phyloP scores from a whole-genome alignment of 768 basidiomycete genomes.

The Trametes maxima region DNA sequence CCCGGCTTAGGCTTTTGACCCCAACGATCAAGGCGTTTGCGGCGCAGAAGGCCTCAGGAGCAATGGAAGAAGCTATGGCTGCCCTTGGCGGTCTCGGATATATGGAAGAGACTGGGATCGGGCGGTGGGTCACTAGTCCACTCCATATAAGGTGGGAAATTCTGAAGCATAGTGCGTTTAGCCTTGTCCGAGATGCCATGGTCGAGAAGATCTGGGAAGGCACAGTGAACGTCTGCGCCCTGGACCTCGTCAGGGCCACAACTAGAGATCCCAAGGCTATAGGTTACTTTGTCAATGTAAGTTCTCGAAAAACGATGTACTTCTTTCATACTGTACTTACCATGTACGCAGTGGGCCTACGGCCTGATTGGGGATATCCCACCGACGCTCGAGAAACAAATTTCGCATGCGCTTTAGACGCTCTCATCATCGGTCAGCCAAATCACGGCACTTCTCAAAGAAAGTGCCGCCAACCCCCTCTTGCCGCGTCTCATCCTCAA shows the following conservation, averaged over 20 bases:
- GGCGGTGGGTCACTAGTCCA: constrained; percentile 40
- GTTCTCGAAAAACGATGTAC: too few species aligned
- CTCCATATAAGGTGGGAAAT: too few species aligned
- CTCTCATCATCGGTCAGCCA: not conserved
- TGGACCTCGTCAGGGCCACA: constrained; percentile 63
- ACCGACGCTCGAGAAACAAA: not conserved
- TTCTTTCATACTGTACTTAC: too few species aligned
- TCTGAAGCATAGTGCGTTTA: constrained; percentile 12
- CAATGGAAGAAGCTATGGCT: constrained; percentile 74
- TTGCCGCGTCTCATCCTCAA: not conserved
- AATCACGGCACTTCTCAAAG: not conserved
- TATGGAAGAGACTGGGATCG: constrained; percentile 79
- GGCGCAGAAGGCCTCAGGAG: constrained; percentile 60
- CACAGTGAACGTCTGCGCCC: constrained; percentile 61
- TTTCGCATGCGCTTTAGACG: not conserved
- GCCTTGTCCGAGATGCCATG: constrained; percentile 61
- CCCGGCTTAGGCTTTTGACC: constrained; percentile 61
- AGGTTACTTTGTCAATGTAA: not conserved
- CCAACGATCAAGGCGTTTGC: constrained; percentile 69
- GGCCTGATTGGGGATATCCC: not conserved
- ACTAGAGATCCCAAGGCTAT: constrained; percentile 31
- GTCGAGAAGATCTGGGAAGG: constrained; percentile 88
- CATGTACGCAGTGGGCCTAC: not conserved
- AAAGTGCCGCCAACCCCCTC: not conserved
- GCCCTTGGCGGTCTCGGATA: constrained; percentile 76